Conservation (phyloP, 257 asterid species). For the Gentiana straminea region DNA sequence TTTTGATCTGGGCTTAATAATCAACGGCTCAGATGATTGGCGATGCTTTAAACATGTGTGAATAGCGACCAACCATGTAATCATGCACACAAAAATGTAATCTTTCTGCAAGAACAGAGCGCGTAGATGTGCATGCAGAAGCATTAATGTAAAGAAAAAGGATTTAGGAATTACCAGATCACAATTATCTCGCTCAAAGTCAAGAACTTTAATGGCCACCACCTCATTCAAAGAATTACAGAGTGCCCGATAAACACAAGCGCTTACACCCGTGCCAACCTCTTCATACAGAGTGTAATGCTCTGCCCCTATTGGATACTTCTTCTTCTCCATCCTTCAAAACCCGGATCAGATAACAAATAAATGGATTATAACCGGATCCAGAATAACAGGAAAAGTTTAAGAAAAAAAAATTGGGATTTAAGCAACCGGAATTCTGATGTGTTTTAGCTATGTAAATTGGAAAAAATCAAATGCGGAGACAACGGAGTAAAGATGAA, state of each 20-base stretch:
- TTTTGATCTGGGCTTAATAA: too few species aligned
- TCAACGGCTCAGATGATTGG: too few species aligned
- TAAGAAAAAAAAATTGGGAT: constrained; percentile 2
- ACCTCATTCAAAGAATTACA: constrained; percentile 58
- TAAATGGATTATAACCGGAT: constrained; percentile 12
- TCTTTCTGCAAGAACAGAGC: too few species aligned
- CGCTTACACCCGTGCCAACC: constrained; percentile 91
- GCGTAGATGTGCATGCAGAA: too few species aligned
- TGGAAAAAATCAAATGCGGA: neutral
- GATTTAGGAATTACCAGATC: constrained; percentile 53
- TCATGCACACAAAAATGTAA: too few species aligned
- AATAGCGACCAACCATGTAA: too few species aligned
- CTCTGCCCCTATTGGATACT: constrained; percentile 92
- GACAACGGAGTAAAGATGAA: neutral
- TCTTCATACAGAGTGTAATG: constrained; percentile 66
- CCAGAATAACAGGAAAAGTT: constrained; percentile 7
- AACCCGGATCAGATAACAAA: neutral
- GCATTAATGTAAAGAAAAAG: too few species aligned
- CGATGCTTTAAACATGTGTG: too few species aligned
- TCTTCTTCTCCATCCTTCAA: constrained; percentile 55
- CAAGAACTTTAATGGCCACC: constrained; percentile 85
- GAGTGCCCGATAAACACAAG: constrained; percentile 79
- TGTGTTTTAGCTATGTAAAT: neutral
- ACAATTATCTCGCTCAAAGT: constrained; percentile 77
- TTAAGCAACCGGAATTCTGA: neutral